Base-by-base conservation (phyloP, 176 grass and related monocot genomes). In the Metroxylon sagu region DNA sequence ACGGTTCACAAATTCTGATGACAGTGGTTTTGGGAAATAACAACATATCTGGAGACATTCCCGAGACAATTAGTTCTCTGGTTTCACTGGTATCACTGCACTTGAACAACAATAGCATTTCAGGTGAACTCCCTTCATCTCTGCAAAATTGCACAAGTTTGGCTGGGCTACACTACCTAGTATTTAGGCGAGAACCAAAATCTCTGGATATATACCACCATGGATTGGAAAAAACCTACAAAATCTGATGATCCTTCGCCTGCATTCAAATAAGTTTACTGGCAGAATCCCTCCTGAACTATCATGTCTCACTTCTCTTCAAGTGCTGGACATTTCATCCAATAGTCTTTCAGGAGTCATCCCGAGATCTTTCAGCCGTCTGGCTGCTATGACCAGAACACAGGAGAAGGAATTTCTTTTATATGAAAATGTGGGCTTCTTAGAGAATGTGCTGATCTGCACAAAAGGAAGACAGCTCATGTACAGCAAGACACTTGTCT, bases 11-110 rank as follows among this genome's bases (percentile, higher is more conserved):
- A 49, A 12, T 8, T 14, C 54, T 72, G 57, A 61, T 50, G 52
- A 61, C 51, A n/a, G 59, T 72, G 35, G 69, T 60, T 72, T 59
- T 72, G 30, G 59, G 57, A 61, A 53, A 43, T 48, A 72, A 72
- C 55, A 27, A 19, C 53, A 17, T 72, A 0, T 51, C 31, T 14
- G 69, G 69, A 5, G 61, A 50, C 25, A 61, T 72, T 72, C 69
- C 69, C 53, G 6, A 50, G 49, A 61, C 54, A 29, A 62, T 72
- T 64, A 16, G 31, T 15, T 25, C 29, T 23, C 12, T 49, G 18
- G 19, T 16, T 15, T 49, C 12, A 12, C 61, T 64, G 18, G 61
- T 35, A 21, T 23, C 18, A 18, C 28, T 64, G 61, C 18, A 19
- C 29, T 25, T 48, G 29, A 48, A 23, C 4, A 14, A 15, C 17